Evolutionary conservation across 257 asterid species (phyloP).

Genomic region (Cynanchum wilfordii): DNA sequence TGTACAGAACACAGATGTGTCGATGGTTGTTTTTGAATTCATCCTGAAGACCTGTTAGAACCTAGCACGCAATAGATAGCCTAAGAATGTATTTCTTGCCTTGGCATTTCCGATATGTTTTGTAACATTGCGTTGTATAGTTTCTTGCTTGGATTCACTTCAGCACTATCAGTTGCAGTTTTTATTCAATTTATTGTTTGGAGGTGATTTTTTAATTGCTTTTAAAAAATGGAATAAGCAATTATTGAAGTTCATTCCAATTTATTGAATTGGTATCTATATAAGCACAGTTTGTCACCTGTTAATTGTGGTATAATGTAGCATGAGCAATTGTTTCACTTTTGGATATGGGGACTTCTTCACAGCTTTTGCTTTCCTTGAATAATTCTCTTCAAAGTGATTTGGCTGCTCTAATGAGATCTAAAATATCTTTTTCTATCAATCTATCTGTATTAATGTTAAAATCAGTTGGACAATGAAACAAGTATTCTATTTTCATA

Average conservation of each 20-base stretch:
- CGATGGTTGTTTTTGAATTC: not conserved
- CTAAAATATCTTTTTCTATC: not conserved
- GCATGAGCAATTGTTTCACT: too few species aligned
- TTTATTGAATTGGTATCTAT: too few species aligned
- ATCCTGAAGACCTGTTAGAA: not conserved
- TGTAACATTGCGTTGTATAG: not conserved
- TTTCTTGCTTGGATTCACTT: not conserved
- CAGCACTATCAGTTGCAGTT: not conserved
- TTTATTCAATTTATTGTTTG: not conserved
- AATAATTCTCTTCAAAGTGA: not conserved
- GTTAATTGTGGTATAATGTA: too few species aligned
- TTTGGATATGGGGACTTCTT: too few species aligned
- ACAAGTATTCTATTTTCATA: not conserved
- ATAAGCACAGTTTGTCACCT: too few species aligned
- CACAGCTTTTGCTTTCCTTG: not conserved
- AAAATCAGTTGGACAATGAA: not conserved
- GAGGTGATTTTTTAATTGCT: not conserved
- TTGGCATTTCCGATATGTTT: not conserved
- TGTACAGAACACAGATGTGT: not conserved
- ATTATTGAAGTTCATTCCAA: too few species aligned
- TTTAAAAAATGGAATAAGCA: too few species aligned
- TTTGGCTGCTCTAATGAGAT: not conserved
- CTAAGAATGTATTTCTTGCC: not conserved
- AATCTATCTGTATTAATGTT: not conserved
- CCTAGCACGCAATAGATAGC: not conserved